Evolutionary conservation across 129 eudicot genomes (phyloP).

Genomic region (Chrysanthemum makinoi): DNA sequence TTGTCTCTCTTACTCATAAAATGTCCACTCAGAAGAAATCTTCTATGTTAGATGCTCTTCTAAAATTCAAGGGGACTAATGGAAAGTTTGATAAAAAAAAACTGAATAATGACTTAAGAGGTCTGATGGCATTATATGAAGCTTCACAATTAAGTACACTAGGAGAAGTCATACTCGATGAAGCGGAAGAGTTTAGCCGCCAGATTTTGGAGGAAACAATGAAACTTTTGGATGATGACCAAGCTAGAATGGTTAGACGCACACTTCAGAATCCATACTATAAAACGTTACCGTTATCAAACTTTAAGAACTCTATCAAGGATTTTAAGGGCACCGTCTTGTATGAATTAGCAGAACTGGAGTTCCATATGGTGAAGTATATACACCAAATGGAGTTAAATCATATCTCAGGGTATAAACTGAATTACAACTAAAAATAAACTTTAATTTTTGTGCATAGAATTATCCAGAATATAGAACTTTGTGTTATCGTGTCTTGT

Average conservation of each 20-base stretch:
- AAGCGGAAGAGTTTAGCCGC: conserved; percentile 26
- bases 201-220: conserved; percentile 17
- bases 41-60: neutral
- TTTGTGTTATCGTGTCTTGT: neutral
- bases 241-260: conserved; percentile 12
- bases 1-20: neutral
- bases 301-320: neutral
- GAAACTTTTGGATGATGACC: conserved; percentile 5
- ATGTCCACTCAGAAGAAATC: neutral
- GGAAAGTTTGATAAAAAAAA: conserved; percentile 19
- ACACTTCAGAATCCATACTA: conserved; percentile 40
- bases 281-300: conserved; percentile 26
- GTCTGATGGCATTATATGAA: conserved; percentile 43
- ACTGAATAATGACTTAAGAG: conserved; percentile 19
- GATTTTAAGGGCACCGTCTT: conserved; percentile 17
- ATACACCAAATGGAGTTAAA: conserved; percentile 32
- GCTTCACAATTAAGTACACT: conserved; percentile 36
- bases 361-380: conserved; percentile 14
- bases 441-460: neutral
- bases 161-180: conserved; percentile 44
- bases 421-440: neutral
- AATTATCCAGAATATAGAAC: neutral
- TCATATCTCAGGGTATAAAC: conserved; percentile 36
- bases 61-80: conserved; percentile 20
- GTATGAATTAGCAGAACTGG: conserved; percentile 37